Evolutionary conservation across 768 basidiomycete genomes (phyloP).

Genomic region (Agrocybe praecox): DNA sequence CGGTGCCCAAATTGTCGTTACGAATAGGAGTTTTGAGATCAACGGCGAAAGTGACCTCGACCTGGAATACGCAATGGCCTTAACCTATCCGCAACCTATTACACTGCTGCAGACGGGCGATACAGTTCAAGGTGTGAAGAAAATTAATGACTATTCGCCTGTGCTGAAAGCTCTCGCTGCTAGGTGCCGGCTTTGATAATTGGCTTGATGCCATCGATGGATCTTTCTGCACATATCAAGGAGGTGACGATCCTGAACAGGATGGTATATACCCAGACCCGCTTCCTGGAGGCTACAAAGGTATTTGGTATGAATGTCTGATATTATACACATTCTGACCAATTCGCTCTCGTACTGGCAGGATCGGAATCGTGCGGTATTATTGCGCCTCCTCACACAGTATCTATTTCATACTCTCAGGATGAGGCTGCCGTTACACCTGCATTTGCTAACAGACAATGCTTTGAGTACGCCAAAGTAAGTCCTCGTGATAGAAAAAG

Average conservation of each 20-base stretch:
- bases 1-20: slow-evolving; percentile 46
- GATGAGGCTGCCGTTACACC: slow-evolving; percentile 42
- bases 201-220: slow-evolving; percentile 50
- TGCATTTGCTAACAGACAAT: slow-evolving; percentile 45
- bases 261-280: slow-evolving; percentile 33
- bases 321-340: too few species aligned
- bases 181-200: slow-evolving; percentile 51
- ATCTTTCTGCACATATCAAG: slow-evolving; percentile 46
- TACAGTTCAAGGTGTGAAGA: slow-evolving; percentile 33
- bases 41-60: slow-evolving; percentile 63
- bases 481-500: too few species aligned
- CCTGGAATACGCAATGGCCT: slow-evolving; percentile 56
- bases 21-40: slow-evolving; percentile 39
- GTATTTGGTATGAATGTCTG: slow-evolving; percentile 14
- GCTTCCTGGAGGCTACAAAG: slow-evolving; percentile 33
- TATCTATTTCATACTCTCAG: slow-evolving; percentile 45
- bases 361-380: slow-evolving; percentile 42
- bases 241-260: slow-evolving; percentile 41
- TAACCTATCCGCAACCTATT: slow-evolving; percentile 38
- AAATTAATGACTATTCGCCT: neutral
- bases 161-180: slow-evolving; percentile 2
- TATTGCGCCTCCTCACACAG: slow-evolving; percentile 40
- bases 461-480: slow-evolving; percentile 47
- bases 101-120: slow-evolving; percentile 48
- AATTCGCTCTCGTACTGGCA: slow-evolving; percentile 5